These are phyloP conservation scores for Tolypocladium guangdongense DNA, from an alignment of 2,329 filamentous ascomycete genomes.

Conservation along the genomic window DNA sequence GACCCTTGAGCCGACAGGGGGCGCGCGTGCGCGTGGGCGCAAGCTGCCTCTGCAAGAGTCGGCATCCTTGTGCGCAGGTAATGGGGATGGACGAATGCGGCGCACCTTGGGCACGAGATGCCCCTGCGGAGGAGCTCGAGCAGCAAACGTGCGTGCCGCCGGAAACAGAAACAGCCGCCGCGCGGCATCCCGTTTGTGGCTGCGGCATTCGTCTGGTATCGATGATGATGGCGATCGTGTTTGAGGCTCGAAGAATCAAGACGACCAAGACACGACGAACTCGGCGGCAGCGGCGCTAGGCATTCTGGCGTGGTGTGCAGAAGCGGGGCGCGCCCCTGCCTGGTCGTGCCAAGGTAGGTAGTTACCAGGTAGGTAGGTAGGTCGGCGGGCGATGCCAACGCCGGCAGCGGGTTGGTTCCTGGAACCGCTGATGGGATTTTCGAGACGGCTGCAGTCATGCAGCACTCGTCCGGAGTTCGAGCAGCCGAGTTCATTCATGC, in stretches of 20 bases:
- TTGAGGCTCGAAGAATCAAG: neutral
- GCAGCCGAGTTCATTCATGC: neutral
- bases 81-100: neutral
- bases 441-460: neutral
- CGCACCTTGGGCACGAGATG: neutral
- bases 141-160: neutral
- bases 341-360: too few species aligned
- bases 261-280: neutral
- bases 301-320: neutral
- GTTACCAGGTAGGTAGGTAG: too few species aligned
- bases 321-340: neutral
- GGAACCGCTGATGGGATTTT: neutral
- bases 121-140: neutral
- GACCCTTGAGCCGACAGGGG: neutral
- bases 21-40: too few species aligned
- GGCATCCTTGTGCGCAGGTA: neutral
- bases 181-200: neutral
- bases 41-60: too few species aligned
- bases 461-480: neutral
- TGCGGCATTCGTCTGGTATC: neutral
- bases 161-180: too few species aligned
- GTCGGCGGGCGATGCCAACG: neutral
- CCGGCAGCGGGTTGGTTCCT: neutral
- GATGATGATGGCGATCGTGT: neutral
- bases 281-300: too few species aligned